Evolutionary conservation across 148 eudicot genomes (phyloP), one percentile per base, ranked within the genome.

Genomic region (Drosera capensis): DNA sequence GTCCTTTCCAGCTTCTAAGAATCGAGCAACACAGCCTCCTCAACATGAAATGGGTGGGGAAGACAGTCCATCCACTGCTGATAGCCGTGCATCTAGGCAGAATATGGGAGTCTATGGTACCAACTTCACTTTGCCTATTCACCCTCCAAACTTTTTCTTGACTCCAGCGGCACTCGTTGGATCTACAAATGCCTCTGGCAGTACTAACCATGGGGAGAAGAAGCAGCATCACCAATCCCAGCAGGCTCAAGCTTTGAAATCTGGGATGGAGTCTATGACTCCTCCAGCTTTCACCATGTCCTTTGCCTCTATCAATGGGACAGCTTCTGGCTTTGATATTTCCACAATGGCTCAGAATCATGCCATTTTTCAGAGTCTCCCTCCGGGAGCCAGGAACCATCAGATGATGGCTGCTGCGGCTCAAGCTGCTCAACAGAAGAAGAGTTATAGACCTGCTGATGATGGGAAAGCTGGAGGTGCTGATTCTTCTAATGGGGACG

Each of bases 241-340:
- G 24, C 90, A 80, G 46, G 77, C 4, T 13, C 79, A 54, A 24
- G 69, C 59, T 31, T 3, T 55, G 56, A 71, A 74, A 59, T 29
- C 56, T 21, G 75, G 73, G 22, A 39, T 50, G n/a, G 81, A 79
- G 9, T 46, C 77, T 23, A 15, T 71, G 23, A 50, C 69, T 4
- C 64, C 82, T 45, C 78, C 64, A 48, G 41, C 85, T 25, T 85
- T 80, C 53, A 80, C 95, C 9, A 76, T 90, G 95, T 75, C 95
- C 12, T 90, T 84, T 64, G 73, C 80, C 19, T 56, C 87, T 17
- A 49, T 78, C 8, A 84, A 68, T 62, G 82, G 86, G 13, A 49
- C 68, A 16, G n/a, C 73, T 38, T 70, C 72, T 17, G 79, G 82
- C 19, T 63, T 78, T 29, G 94, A 87, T 37, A 43, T 78, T 17